phyloP scores from a whole-genome alignment of 2,329 filamentous ascomycete species.

The Paraphaeosphaeria sporulosa region DNA sequence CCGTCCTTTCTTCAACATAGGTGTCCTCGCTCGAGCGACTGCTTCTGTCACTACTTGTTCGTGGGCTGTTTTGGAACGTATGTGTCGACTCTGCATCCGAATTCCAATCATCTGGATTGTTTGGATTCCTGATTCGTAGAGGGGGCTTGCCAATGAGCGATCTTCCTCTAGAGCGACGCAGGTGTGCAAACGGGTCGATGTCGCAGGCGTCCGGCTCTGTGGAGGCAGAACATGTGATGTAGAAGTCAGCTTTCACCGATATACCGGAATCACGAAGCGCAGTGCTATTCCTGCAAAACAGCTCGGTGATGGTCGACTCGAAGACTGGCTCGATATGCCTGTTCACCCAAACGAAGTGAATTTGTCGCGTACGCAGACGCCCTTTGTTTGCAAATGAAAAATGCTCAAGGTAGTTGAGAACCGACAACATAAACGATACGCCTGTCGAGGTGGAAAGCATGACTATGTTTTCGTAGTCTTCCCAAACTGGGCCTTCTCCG shows the following conservation, averaged over 20 bases:
- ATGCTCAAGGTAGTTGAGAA: constrained; percentile 36
- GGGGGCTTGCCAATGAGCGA: constrained; percentile 15
- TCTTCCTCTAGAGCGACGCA: constrained; percentile 19
- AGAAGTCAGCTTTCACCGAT: constrained; percentile 24
- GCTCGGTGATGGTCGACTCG: constrained; percentile 27
- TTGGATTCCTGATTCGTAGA: constrained; percentile 32
- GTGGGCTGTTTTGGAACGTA: constrained; percentile 18
- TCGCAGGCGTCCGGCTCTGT: constrained; percentile 3
- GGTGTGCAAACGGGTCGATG: constrained; percentile 36
- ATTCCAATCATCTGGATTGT: constrained; percentile 28
- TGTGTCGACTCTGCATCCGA: constrained; percentile 15
- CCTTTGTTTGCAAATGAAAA: constrained; percentile 19
- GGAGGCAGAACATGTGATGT: constrained; percentile 29
- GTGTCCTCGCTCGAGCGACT: constrained; percentile 23
- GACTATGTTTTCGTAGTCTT: constrained; percentile 30
- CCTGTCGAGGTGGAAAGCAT: constrained; percentile 36
- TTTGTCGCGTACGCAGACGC: constrained; percentile 17
- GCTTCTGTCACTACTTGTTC: constrained; percentile 14
- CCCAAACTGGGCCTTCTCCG: constrained; percentile 33
- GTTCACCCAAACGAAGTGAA: constrained; percentile 33
- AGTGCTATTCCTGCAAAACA: constrained; percentile 22
- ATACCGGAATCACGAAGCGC: constrained; percentile 28
- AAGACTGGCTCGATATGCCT: constrained; percentile 38
- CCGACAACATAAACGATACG: constrained; percentile 33
- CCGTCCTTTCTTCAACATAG: constrained; percentile 20